Percentiles rank a stretch among this genome's conserved stretches.
phyloP scores from a whole-genome alignment of 2,329 filamentous ascomycete species.

The Phialocephala sp. region DNA sequence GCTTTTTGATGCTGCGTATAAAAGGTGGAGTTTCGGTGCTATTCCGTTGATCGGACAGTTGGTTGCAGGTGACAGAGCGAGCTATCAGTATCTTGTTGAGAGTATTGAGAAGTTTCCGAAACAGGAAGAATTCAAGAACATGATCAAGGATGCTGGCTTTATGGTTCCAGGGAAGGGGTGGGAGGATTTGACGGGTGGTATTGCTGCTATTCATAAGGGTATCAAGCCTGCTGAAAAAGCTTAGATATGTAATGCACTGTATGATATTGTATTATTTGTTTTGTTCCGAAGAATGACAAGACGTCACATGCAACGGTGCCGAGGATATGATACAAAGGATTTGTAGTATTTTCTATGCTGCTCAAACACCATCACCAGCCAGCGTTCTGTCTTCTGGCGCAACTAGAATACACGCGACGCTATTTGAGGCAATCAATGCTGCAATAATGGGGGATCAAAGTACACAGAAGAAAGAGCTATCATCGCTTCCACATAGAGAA shows the following conservation, averaged over 20 bases:
- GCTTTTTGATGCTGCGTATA: conserved; percentile 84
- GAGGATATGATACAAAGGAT: conserved; percentile 34
- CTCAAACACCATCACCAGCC: conserved; percentile 34
- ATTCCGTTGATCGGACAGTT: conserved; percentile 96
- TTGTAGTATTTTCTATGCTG: conserved; percentile 42
- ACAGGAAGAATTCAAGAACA: conserved; percentile 81
- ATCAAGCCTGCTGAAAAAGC: conserved; percentile 69
- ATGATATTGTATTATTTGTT: conserved; percentile 20
- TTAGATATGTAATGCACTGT: conserved; percentile 24
- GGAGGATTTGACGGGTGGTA: conserved; percentile 89
- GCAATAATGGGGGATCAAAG: conserved; percentile 40
- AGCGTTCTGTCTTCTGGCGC: conserved; percentile 38
- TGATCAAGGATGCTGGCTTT: conserved; percentile 88
- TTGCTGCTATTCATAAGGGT: conserved; percentile 95
- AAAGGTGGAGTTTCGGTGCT: conserved; percentile 92
- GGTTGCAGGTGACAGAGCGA: conserved; percentile 91
- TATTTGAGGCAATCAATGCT: conserved; percentile 40
- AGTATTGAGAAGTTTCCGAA: conserved; percentile 93
- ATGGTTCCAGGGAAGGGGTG: conserved; percentile 81
- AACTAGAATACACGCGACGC: conserved; percentile 46
- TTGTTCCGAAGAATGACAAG: conserved; percentile 2
- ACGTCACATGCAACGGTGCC: conserved; percentile 6
- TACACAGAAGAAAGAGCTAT: conserved; percentile 45
- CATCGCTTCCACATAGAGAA: conserved; percentile 40
- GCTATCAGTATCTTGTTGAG: conserved; percentile 98